Evolutionary conservation across 1,284 basidiomycete species (phyloP), one percentile per base, ranked within the genome.

Genomic region (Apiotrichum gamsii): DNA sequence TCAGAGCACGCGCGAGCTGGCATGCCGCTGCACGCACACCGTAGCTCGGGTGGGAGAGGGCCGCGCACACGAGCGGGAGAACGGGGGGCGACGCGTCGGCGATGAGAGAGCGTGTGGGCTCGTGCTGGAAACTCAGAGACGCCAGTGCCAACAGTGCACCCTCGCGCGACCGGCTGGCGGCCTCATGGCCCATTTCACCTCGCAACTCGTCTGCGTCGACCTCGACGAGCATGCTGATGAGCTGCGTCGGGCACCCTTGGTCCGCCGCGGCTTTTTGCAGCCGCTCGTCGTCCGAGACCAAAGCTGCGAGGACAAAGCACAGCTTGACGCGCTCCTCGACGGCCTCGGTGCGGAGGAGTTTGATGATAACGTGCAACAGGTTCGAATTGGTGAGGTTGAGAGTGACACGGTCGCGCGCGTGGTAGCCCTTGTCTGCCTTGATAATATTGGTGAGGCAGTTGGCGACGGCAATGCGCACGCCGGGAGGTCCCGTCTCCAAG

Each of bases 1-100:
- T 82, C 29, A 94, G 74, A 0, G 85, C 84, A n/a, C 90, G 77
- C 2, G 87, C 78, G 56, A 85, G 85, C 61, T 91, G 89, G 62
- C 87, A 89, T 0, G 87, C 85, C 0, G 86, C 85, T 38, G 86
- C 87, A 6, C 89, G 80, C 2, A 91, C 83, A 1, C 85, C 85
- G 16, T 82, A 75, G 47, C 83, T 79, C 0, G 76, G 77, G 53
- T 87, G 82, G 0, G 71, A 60, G 23, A 87, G 76, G 13, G 78
- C 80, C 5, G 65, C 62, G 44, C 79, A 76, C 31, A 87, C 70
- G 40, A 76, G 65, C 31, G 81, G 77, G 23, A 87, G 74, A 77
- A 76, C 57, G 10, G 62, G 52, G 6, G 67, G 64, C 1, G 54
- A 67, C 8, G 71, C 71, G 49, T 83, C 83, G 11, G 84, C 80